These are phyloP conservation scores for Arxiozyma slooffiae DNA, from an alignment of 1,139 yeast genomes.

Conservation along the genomic window DNA sequence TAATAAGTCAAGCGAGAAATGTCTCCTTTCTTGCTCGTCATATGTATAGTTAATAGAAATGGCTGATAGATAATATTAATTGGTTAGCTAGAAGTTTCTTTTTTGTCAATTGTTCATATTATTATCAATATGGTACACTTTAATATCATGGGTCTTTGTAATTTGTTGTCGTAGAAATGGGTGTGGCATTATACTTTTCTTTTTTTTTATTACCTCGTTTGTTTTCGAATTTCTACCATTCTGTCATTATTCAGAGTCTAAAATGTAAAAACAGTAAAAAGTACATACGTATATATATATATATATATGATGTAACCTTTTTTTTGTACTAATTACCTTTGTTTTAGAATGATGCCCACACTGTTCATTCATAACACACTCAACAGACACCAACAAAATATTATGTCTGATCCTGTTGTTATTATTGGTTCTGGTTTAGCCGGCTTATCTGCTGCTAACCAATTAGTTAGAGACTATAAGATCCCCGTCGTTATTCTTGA, in stretches of 20 bases:
- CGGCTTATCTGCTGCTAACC: conserved; percentile 69
- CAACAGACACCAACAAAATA: neutral
- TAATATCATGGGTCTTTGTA: too few species aligned
- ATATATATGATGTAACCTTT: too few species aligned
- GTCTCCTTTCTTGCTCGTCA: conserved; percentile 1
- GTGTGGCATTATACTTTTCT: neutral
- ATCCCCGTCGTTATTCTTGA: conserved; percentile 52
- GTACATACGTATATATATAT: neutral
- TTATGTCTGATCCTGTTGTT: conserved; percentile 35
- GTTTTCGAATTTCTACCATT: neutral
- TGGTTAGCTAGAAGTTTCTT: neutral
- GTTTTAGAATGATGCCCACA: neutral
- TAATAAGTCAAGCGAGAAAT: neutral
- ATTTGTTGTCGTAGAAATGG: conserved; percentile 1
- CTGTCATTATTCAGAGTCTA: neutral
- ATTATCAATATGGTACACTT: neutral
- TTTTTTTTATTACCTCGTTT: neutral
- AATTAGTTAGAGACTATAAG: conserved; percentile 42
- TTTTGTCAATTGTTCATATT: too few species aligned
- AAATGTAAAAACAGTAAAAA: too few species aligned
- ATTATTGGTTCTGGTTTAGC: conserved; percentile 77
- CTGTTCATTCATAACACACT: neutral
- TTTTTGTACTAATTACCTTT: too few species aligned
- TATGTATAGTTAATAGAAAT: neutral
- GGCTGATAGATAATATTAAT: neutral